phyloP scores from a whole-genome alignment of 1,284 basidiomycete genomes.

The Pseudozyma pruni region DNA sequence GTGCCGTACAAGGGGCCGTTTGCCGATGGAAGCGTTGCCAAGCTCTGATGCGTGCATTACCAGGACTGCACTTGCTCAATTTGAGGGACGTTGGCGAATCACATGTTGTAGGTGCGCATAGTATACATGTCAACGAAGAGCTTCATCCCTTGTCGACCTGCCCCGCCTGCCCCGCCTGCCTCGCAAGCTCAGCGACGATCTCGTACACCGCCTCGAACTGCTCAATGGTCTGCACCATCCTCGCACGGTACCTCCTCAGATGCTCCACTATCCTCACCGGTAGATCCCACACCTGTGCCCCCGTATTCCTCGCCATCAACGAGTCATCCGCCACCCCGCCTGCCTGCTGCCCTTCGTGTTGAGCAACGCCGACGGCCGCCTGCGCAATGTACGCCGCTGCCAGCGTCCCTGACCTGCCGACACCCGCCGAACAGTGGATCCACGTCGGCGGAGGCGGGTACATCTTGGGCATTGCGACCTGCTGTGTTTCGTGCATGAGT shows the following conservation, averaged over 20 bases:
- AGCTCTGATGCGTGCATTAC: conserved; percentile 19
- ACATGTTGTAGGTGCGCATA: no score
- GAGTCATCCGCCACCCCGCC: not conserved
- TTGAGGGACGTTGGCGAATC: no score
- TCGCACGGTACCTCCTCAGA: conserved; percentile 46
- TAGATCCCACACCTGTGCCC: conserved; percentile 21
- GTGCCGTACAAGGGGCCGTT: conserved; percentile 53
- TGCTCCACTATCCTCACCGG: conserved; percentile 50
- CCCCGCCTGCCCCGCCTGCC: not conserved
- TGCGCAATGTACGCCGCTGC: conserved; percentile 69
- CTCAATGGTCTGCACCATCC: conserved; percentile 58
- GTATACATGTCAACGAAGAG: no score
- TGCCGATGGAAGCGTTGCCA: conserved; percentile 39
- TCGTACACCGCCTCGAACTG: conserved; percentile 49
- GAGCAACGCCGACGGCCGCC: conserved; percentile 13
- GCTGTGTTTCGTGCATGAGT: conserved; percentile 35
- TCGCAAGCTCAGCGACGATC: conserved; percentile 13
- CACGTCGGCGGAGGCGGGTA: conserved; percentile 75
- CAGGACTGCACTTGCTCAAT: not conserved
- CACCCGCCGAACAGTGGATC: conserved; percentile 76
- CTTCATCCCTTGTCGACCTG: no score
- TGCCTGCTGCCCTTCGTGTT: not conserved
- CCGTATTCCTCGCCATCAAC: not conserved
- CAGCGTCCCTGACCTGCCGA: conserved; percentile 70
- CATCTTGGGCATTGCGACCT: conserved; percentile 61